A percentile compares a stretch with the other conserved stretches of the same genome.
phyloP scores from a whole-genome alignment of 2,329 filamentous ascomycete genomes.

The Aureobasidium melanogenum region DNA sequence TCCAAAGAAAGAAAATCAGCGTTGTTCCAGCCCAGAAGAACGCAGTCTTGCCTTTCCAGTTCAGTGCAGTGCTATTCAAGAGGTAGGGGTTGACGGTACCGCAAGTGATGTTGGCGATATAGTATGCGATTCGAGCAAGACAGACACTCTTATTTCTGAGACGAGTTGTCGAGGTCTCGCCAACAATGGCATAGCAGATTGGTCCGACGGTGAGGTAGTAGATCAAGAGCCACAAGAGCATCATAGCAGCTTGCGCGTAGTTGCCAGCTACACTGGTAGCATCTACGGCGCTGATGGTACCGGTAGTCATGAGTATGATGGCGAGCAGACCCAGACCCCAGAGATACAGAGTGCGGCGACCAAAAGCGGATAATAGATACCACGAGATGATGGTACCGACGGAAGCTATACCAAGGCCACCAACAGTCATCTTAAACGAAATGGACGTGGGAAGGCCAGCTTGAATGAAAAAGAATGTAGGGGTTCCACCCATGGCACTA shows the following conservation, averaged over 20 bases:
- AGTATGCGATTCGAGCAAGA: slow-evolving; percentile 32
- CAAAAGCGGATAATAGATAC: slow-evolving; percentile 29
- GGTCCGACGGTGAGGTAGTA: slow-evolving; percentile 32
- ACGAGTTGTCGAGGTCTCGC: slow-evolving; percentile 30
- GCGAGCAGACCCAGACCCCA: slow-evolving; percentile 33
- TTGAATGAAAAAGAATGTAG: slow-evolving; percentile 41
- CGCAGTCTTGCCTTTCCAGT: slow-evolving; percentile 32
- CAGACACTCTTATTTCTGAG: slow-evolving; percentile 31
- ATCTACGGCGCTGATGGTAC: not conserved
- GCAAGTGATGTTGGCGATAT: slow-evolving; percentile 31
- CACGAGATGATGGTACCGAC: slow-evolving; percentile 36
- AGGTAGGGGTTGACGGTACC: slow-evolving; percentile 34
- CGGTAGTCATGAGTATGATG: slow-evolving; percentile 23
- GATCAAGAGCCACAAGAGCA: slow-evolving; percentile 27
- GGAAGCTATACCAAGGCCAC: slow-evolving; percentile 30
- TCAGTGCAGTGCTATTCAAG: slow-evolving; percentile 33
- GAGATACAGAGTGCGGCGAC: slow-evolving; percentile 33
- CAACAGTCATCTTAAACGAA: slow-evolving; percentile 34
- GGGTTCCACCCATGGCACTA: slow-evolving; percentile 35
- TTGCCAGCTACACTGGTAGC: slow-evolving; percentile 20
- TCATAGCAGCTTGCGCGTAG: slow-evolving; percentile 35
- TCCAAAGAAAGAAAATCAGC: slow-evolving; percentile 27
- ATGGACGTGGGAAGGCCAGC: slow-evolving; percentile 31
- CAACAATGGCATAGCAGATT: slow-evolving; percentile 31
- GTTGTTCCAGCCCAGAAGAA: slow-evolving; percentile 34